Evolutionary conservation across 768 basidiomycete species (phyloP).

Genomic region (Suillus clintonianus): DNA sequence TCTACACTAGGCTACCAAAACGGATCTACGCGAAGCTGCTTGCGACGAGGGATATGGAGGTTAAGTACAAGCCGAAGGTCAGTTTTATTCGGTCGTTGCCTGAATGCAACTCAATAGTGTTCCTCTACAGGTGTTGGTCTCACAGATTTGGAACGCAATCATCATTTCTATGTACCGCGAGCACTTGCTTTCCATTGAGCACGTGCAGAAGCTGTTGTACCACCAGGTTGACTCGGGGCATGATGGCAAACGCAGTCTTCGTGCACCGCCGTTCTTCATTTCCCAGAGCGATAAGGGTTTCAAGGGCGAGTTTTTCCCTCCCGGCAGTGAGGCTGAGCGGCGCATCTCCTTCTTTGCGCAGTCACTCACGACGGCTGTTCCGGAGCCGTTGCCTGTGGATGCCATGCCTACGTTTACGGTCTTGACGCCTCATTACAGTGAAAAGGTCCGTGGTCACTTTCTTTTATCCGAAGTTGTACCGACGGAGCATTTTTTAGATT

Average conservation of each 20-base stretch:
- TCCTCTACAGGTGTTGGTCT: constrained; percentile 78
- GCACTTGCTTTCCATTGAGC: constrained; percentile 96
- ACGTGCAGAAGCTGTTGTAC: constrained; percentile 96
- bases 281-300: constrained; percentile 88
- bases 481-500: constrained; percentile 53
- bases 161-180: constrained; percentile 99
- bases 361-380: constrained; percentile 92
- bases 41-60: constrained; percentile 93
- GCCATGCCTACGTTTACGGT: constrained; percentile 99
- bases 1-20: constrained; percentile 94
- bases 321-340: constrained; percentile 93
- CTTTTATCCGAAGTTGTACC: constrained; percentile 1
- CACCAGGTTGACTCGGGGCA: constrained; percentile 88
- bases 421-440: constrained; percentile 96
- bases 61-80: constrained; percentile 99
- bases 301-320: constrained; percentile 90
- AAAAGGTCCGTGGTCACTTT: constrained; percentile 63
- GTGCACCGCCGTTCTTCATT: constrained; percentile 98
- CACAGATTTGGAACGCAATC: constrained; percentile 99
- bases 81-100: constrained; percentile 10
- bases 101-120: neutral
- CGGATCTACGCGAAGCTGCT: constrained; percentile 95
- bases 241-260: constrained; percentile 87
- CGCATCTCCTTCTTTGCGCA: constrained; percentile 99
- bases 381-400: constrained; percentile 92